Evolutionary conservation across 2,329 filamentous ascomycete species (phyloP), one percentile per base, ranked within the genome.

Genomic region (Grosmannia clavigera): DNA sequence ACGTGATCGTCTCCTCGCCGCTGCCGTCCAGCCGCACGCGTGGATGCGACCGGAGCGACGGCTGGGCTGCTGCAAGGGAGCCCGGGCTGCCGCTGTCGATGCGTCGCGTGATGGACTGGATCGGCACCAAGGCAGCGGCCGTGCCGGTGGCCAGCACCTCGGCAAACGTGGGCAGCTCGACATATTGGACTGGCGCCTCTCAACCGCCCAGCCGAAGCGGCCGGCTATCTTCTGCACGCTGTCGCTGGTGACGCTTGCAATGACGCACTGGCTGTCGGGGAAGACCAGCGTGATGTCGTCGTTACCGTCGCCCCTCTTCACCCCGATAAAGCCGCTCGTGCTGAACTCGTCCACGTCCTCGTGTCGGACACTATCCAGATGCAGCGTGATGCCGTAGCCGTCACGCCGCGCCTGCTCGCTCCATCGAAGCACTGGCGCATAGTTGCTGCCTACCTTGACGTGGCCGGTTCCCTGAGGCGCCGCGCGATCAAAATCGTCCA

Each of bases 381-480:
- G 92, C 68, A 97, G 78, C 2, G 92, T 97, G 69, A 97, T 97
- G n/a, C 90, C 92, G 69, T 82, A 97, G 38, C 92, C 92, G 62
- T 90, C 82, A 22, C 78, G 76, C 61, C 86, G 78, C 1, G 94
- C 92, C 68, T 82, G 86, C 67, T 95, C 91, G 69, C 89, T 95
- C 80, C 90, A 91, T 60, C 88, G 80, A 68, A 97, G 74, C 5
- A 97, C 92, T 3, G 92, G 92, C 11, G 92, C 92, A 70, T 97
- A 97, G 75, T 97, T 97, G 16, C 92, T 94, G 31, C 94, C 92
- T 3, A 97, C 81, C 75, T 97, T 97, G n/a, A 90, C 92, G 63
- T 84, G 86, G 0, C 92, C 92, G 0, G 89, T 95, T 0, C 92
- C 92, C 67, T 91, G 84, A 1, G 94, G 92, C n/a, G 92, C 92